Conservation (phyloP, 176 grass and related monocot genomes). For the Guadua angustifolia region DNA sequence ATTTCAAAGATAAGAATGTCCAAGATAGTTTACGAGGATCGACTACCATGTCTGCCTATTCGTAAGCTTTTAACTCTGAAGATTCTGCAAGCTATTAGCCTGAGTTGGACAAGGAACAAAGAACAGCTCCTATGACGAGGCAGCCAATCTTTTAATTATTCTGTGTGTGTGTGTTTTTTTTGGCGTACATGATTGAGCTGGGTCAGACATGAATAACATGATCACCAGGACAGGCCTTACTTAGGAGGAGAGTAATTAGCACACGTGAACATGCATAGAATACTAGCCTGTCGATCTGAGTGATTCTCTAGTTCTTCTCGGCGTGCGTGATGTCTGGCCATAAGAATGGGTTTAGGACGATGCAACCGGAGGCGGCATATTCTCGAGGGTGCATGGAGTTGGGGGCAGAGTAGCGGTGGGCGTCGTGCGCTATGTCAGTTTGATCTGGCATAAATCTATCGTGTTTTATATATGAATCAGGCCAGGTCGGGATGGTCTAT, state of each 20-base stretch:
- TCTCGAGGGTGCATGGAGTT: conserved; percentile 11
- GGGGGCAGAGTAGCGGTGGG: conserved; percentile 31
- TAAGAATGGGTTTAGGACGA: conserved; percentile 30
- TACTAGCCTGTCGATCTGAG: conserved; percentile 4
- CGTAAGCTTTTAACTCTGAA: neutral
- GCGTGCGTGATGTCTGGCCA: neutral
- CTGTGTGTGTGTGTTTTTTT: too few species aligned
- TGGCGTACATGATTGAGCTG: neutral
- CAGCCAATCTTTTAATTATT: neutral
- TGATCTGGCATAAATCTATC: too few species aligned
- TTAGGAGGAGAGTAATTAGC: neutral
- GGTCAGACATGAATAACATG: neutral
- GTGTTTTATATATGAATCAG: too few species aligned
- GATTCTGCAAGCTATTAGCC: conserved; percentile 16
- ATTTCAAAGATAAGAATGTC: neutral
- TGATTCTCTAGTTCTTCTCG: conserved; percentile 26
- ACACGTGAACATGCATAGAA: conserved; percentile 29
- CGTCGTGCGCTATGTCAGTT: too few species aligned
- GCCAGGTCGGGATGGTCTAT: too few species aligned
- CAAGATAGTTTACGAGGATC: too few species aligned
- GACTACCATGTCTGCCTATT: neutral
- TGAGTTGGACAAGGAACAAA: neutral
- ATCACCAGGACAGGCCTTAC: neutral
- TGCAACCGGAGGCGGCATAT: conserved; percentile 46
- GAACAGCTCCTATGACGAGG: neutral